A percentile compares a stretch with the other conserved stretches of the same genome.
Conservation (phyloP, 768 basidiomycete genomes). For the Grammothele lineata region DNA sequence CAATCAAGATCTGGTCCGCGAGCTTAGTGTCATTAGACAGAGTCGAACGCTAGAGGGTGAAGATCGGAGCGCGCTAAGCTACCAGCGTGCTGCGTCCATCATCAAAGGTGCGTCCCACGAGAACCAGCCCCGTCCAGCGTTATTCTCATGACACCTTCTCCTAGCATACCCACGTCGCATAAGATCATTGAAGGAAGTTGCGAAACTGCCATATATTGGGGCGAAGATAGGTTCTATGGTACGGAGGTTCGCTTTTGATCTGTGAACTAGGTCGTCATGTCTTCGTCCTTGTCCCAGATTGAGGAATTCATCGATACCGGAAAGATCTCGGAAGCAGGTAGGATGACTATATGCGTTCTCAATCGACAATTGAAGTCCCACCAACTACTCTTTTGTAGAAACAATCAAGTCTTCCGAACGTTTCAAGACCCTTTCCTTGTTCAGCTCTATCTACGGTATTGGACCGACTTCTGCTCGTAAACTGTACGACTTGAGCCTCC, state of each 20-base stretch:
- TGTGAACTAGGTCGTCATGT: too few species aligned
- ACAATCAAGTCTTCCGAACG: slow-evolving; percentile 44
- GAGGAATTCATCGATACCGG: slow-evolving; percentile 56
- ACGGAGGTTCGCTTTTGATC: neutral
- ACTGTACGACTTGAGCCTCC: slow-evolving; percentile 61
- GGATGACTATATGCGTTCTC: slow-evolving; percentile 9
- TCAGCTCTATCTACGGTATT: slow-evolving; percentile 67
- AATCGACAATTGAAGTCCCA: neutral
- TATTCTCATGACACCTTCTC: too few species aligned
- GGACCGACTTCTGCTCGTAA: slow-evolving; percentile 66
- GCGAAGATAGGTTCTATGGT: slow-evolving; percentile 34
- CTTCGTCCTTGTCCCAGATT: slow-evolving; percentile 37
- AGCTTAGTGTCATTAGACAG: slow-evolving; percentile 54
- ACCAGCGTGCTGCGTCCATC: slow-evolving; percentile 69
- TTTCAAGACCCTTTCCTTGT: slow-evolving; percentile 51
- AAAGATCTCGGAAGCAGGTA: slow-evolving; percentile 56
- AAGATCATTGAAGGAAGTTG: slow-evolving; percentile 23
- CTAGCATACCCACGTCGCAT: slow-evolving; percentile 32
- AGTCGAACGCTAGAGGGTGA: slow-evolving; percentile 65
- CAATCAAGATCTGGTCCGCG: slow-evolving; percentile 59
- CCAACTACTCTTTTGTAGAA: slow-evolving; percentile 34
- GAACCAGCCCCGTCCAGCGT: neutral
- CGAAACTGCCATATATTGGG: slow-evolving; percentile 34
- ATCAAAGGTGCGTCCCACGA: slow-evolving; percentile 19
- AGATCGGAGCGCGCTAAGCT: slow-evolving; percentile 63